Conservation (phyloP, 73 alveolate genomes). For the Symbiodinium pilosum region DNA sequence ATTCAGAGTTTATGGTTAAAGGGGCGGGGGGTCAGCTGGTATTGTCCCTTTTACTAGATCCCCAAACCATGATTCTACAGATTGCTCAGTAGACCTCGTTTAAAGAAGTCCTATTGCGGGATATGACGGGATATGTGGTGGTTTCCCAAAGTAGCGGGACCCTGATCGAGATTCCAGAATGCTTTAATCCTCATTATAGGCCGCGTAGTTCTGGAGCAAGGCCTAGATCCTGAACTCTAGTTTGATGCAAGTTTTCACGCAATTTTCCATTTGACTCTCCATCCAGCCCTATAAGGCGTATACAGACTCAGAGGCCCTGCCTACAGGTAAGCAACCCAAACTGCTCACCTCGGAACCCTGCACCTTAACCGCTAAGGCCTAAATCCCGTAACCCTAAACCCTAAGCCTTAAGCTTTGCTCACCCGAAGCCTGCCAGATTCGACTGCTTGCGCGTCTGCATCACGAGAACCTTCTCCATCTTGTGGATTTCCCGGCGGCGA, state of each 20-base stretch:
- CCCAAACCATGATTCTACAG: neutral
- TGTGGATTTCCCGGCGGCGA: conserved; percentile 96
- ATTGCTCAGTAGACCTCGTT: neutral
- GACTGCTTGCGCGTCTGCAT: conserved; percentile 95
- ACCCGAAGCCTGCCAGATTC: conserved; percentile 17
- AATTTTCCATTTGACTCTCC: neutral
- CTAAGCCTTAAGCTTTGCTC: neutral
- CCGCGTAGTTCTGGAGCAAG: too few relatives aligned
- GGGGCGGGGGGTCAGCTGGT: neutral
- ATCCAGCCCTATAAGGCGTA: too few relatives aligned
- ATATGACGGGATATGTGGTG: too few relatives aligned
- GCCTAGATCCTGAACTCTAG: too few relatives aligned
- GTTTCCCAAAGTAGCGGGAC: too few relatives aligned
- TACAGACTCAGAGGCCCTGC: neutral
- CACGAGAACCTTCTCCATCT: conserved; percentile 97
- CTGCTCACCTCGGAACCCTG: neutral
- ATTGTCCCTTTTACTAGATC: neutral
- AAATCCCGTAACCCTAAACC: neutral
- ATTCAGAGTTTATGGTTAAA: neutral
- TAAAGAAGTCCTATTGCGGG: too few relatives aligned
- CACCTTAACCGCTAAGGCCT: neutral
- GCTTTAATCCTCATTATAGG: too few relatives aligned
- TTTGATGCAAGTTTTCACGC: neutral
- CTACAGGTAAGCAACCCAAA: neutral
- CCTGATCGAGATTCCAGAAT: too few relatives aligned